Evolutionary conservation across 2,329 filamentous ascomycete species (phyloP).

Genomic region (Fusarium sp.): DNA sequence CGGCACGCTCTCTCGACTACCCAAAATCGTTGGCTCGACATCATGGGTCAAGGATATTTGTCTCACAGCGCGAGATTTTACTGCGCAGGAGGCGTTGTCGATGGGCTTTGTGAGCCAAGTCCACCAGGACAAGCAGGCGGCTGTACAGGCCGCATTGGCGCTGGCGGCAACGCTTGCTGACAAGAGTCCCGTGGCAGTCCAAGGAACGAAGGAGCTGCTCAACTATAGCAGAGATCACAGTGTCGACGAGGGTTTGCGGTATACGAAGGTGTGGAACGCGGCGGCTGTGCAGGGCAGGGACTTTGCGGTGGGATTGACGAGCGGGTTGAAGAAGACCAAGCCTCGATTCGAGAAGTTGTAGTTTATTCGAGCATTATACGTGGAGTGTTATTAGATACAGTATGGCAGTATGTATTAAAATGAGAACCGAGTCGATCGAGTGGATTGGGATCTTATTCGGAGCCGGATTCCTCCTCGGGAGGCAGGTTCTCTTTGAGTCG

Average conservation of each 20-base stretch:
- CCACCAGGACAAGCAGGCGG: conserved; percentile 69
- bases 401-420: not conserved
- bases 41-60: conserved; percentile 86
- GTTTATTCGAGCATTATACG: not conserved
- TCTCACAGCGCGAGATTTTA: conserved; percentile 76
- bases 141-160: conserved; percentile 70
- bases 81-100: conserved; percentile 73
- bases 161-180: conserved; percentile 73
- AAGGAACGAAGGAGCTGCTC: conserved; percentile 87
- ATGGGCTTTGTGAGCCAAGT: conserved; percentile 78
- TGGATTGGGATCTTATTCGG: conserved; percentile 51
- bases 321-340: conserved; percentile 80
- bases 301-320: conserved; percentile 77
- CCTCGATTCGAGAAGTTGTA: conserved; percentile 88
- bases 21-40: conserved; percentile 75
- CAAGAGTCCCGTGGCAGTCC: conserved; percentile 89
- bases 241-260: conserved; percentile 81
- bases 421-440: not conserved
- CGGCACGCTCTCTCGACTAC: conserved; percentile 77
- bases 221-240: conserved; percentile 84
- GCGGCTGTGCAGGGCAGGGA: conserved; percentile 85
- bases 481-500: conserved; percentile 64
- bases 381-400: not conserved
- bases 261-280: conserved; percentile 89
- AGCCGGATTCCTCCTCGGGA: conserved; percentile 63